Evolutionary conservation across 2,329 filamentous ascomycete genomes (phyloP).

Genomic region (Calonectria pseudoreteaudii): DNA sequence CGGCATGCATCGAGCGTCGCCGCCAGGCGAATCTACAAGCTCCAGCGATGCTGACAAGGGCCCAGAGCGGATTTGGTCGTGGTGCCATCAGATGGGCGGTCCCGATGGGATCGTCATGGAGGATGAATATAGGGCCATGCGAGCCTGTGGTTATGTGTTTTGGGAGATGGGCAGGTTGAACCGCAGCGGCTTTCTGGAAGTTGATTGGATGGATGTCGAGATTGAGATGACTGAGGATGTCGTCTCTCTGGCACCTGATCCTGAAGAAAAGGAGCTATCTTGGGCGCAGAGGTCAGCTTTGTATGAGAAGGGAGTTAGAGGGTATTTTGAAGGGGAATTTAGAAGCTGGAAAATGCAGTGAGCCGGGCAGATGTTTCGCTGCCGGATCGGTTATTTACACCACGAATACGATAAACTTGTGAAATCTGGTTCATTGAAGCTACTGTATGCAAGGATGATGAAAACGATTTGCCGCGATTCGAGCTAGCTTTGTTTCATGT

Average conservation of each 20-base stretch:
- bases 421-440: background rate
- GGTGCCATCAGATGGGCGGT: background rate
- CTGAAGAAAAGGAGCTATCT: background rate
- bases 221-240: background rate
- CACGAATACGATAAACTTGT: background rate
- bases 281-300: background rate
- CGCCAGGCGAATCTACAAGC: too few species aligned
- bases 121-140: background rate
- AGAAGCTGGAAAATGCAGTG: background rate
- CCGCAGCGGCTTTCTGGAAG: background rate
- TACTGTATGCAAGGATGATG: background rate
- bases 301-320: background rate
- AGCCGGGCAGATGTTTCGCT: background rate
- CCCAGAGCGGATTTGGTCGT: background rate
- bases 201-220: background rate
- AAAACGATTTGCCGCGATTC: background rate
- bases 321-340: background rate
- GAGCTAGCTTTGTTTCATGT: too few species aligned
- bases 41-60: background rate
- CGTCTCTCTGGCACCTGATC: background rate
- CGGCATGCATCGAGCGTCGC: too few species aligned
- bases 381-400: background rate
- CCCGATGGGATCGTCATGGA: background rate
- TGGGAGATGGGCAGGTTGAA: background rate
- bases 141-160: background rate